A percentile compares a stretch with the other conserved stretches of the same genome.
phyloP scores from a whole-genome alignment of 495 filamentous ascomycete genomes.

The Podospora pseudocomata region DNA sequence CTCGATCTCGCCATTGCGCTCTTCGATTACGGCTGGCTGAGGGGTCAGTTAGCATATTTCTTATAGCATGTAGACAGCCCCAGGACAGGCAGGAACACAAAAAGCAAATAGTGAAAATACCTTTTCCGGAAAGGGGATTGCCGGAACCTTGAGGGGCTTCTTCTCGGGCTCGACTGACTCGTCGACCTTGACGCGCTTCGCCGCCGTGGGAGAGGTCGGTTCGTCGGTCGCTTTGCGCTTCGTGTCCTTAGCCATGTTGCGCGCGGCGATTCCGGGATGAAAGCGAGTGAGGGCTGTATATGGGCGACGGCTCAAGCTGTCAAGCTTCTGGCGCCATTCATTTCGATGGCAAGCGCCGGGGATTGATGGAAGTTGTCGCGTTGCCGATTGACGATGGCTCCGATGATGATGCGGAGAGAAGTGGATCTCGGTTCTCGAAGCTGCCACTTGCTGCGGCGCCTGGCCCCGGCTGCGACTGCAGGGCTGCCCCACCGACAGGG shows the following conservation, averaged over 20 bases:
- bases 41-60: not conserved
- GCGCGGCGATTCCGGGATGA: not conserved
- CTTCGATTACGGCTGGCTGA: constrained; percentile 82
- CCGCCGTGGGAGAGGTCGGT: constrained; percentile 56
- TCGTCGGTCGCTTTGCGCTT: constrained; percentile 81
- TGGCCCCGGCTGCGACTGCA: constrained; percentile 11
- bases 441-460: not conserved
- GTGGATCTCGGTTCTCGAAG: constrained; percentile 8
- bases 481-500: constrained; percentile 20
- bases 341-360: constrained; percentile 26
- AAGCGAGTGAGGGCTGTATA: not conserved
- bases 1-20: constrained; percentile 92
- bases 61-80: not conserved
- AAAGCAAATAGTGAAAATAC: constrained; percentile 37
- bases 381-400: constrained; percentile 5
- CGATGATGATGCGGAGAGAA: constrained; percentile 14
- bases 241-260: constrained; percentile 40
- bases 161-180: constrained; percentile 52
- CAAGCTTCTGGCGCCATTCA: constrained; percentile 43
- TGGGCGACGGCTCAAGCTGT: not conserved
- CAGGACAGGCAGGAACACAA: not conserved
- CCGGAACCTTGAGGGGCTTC: constrained; percentile 50
- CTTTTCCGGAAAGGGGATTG: constrained; percentile 81
- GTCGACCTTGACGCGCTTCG: constrained; percentile 61
- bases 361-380: constrained; percentile 16